Base-by-base conservation (phyloP, 106 monocot species). In the Allium cepa region DNA sequence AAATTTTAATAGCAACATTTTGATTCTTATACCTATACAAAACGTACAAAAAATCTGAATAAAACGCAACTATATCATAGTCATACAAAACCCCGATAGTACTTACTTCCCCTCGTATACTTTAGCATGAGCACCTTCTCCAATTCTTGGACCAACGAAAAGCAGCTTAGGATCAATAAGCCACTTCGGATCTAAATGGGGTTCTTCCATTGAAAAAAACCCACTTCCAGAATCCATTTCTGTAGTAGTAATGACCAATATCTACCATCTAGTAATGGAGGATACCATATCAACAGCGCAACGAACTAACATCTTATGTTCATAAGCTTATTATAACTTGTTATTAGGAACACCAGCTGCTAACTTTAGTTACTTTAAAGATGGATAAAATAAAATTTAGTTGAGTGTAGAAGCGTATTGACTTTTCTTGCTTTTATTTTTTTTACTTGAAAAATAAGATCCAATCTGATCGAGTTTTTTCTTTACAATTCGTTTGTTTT, bases 31-130 rank as follows among this genome's bases (percentile, higher is more conserved):
- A 97, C 84, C 97, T 97, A 59, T 17, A 12, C 3, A 55, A 55
- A 11, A 55, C 55, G 48, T 22, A 36, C 48, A 73, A 52, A 45
- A 9, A 68, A 66, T 9, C 17, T 7, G 26, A 49, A 15, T 1
- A 17, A 49, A 48, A 10, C 36, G 36, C 36, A 36, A 4, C 36
- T 36, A 1, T 36, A 36, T 36, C 36, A 36, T 36, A 36, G 36
- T 36, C 36, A 5, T 36, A 36, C 36, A 36, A 36, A 22, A 36
- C 36, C 36, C 36, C 0, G 18, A 49, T 2, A 56, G 15, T 22
- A 80, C 94, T 57, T 80, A 94, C 94, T 94, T 94, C 26, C 94
- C 94, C 84, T 90, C 87, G 57, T 94, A 94, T 51, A 94, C 94
- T 69, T 94, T 94, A 57, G 84, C 90, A 63, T 94, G 94, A 17